Evolutionary conservation across 495 filamentous ascomycete species (phyloP).

Genomic region (Hamigera avellanea): DNA sequence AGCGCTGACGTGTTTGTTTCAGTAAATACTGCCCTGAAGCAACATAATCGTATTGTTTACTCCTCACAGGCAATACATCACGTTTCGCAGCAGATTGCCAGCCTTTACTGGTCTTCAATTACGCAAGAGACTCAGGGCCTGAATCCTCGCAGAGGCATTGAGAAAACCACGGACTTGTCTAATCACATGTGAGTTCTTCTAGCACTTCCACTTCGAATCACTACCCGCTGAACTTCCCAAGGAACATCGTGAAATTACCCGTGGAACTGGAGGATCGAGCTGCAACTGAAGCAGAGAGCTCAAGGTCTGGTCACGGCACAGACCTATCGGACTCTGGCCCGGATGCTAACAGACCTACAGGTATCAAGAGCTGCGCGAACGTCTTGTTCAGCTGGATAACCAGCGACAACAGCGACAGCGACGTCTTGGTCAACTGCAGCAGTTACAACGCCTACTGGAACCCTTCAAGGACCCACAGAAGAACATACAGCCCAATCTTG

Average conservation of each 20-base stretch:
- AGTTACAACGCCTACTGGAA: slow-evolving; percentile 44
- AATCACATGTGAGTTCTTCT: slow-evolving; percentile 27
- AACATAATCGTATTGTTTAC: slow-evolving; percentile 63
- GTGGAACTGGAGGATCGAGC: slow-evolving; percentile 19
- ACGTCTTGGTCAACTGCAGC: slow-evolving; percentile 43
- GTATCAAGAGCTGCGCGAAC: slow-evolving; percentile 43
- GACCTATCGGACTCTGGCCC: not conserved
- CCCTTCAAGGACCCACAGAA: slow-evolving; percentile 44
- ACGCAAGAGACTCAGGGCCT: slow-evolving; percentile 33
- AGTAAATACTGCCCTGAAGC: slow-evolving; percentile 56
- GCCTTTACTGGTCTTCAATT: slow-evolving; percentile 49
- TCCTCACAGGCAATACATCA: slow-evolving; percentile 64
- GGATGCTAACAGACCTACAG: slow-evolving; percentile 23
- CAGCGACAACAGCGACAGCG: slow-evolving; percentile 40
- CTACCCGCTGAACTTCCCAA: too few species aligned
- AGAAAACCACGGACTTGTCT: slow-evolving; percentile 33
- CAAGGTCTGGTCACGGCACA: slow-evolving; percentile 14
- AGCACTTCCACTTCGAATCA: too few species aligned
- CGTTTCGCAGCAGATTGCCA: slow-evolving; percentile 73
- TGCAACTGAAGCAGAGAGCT: slow-evolving; percentile 21
- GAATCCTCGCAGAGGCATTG: slow-evolving; percentile 23
- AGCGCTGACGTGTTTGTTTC: not conserved
- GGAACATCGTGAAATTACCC: slow-evolving; percentile 29
- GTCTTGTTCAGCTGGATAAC: slow-evolving; percentile 39
- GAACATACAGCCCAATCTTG: slow-evolving; percentile 65